These are phyloP conservation scores for Lactarius vividus DNA, from an alignment of 768 basidiomycete genomes.

Conservation along the genomic window DNA sequence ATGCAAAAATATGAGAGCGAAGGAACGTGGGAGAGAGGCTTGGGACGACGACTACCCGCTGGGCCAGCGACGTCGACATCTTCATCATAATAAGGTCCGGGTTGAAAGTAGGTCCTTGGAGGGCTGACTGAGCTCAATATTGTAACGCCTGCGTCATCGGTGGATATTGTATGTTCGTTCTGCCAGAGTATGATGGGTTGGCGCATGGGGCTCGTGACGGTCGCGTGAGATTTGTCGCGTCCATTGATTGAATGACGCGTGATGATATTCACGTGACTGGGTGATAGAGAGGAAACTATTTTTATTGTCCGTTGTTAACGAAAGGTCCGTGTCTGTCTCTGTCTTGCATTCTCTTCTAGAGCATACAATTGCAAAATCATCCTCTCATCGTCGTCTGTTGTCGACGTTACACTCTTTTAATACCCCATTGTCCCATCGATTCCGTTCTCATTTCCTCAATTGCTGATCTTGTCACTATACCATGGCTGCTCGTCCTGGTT, in stretches of 20 bases:
- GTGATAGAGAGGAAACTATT: neutral
- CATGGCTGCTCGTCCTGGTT: conserved; percentile 39
- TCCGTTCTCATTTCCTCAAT: conserved; percentile 13
- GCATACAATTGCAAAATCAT: conserved; percentile 1
- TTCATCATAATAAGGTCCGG: conserved; percentile 21
- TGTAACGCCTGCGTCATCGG: conserved; percentile 25
- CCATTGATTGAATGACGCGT: neutral
- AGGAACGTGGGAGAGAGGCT: conserved; percentile 37
- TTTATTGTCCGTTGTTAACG: neutral
- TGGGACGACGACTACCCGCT: neutral
- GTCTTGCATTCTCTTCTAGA: neutral
- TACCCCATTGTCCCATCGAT: conserved; percentile 6
- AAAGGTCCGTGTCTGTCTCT: neutral
- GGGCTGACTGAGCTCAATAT: conserved; percentile 20
- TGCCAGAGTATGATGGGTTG: conserved; percentile 27
- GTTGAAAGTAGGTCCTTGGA: conserved; percentile 18
- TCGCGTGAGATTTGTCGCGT: neutral
- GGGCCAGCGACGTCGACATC: neutral
- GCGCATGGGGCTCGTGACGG: conserved; percentile 8
- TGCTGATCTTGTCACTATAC: conserved; percentile 16
- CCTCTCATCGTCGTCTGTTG: conserved; percentile 6
- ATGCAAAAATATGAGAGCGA: conserved; percentile 56
- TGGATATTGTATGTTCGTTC: neutral
- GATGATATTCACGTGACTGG: conserved; percentile 1
- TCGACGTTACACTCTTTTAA: conserved; percentile 25